Evolutionary conservation across 139 green algal species (phyloP), one percentile per base, ranked within the genome.

Genomic region (Haematococcus lacustris): DNA sequence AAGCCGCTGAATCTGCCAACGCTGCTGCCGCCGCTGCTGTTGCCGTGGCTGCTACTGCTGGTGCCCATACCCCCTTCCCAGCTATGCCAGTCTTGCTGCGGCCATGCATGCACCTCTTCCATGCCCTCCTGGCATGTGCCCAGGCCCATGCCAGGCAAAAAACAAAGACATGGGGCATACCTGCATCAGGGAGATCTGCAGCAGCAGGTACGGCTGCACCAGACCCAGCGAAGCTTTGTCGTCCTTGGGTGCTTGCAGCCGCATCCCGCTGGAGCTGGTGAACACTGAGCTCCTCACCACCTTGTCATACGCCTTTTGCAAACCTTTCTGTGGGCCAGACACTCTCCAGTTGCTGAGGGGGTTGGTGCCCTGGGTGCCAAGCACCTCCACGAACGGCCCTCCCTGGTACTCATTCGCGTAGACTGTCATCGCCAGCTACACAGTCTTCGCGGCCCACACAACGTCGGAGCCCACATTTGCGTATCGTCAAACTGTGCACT

Each of bases 251-350:
- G 78, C 51, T 34, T 68, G 61, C 69, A 79, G 39, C 26, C 68
- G 68, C 51, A 69, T 6, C 35, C 62, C 72, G 51, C 47, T 69
- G 64, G 35, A 57, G 64, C 39, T 61, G 32, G 38, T 74, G 32
- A 71, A 83, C 50, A 83, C 73, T 26, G 73, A 77, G 43, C 78
- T 70, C 73, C 79, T 83, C 28, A 83, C 38, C 25, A 70, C 51
- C 69, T 76, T 76, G 70, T 83, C 78, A 61, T 73, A 83, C 3
- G 70, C 63, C n/a, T 77, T 79, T 35, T 79, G 78, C 28, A 83
- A 40, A 33, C 32, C 7, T 34, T 76, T 76, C 6, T 32, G 33
- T 28, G 71, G 61, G 23, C 70, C 70, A 3, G 41, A 35, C 30
- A 79, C 69, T 9, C 71, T 73, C 78, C 78, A 83, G 4, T 62